These are phyloP conservation scores for Chytriomyces sp. DNA, from an alignment of 192 early-diverging fungal genomes.

Conservation along the genomic window DNA sequence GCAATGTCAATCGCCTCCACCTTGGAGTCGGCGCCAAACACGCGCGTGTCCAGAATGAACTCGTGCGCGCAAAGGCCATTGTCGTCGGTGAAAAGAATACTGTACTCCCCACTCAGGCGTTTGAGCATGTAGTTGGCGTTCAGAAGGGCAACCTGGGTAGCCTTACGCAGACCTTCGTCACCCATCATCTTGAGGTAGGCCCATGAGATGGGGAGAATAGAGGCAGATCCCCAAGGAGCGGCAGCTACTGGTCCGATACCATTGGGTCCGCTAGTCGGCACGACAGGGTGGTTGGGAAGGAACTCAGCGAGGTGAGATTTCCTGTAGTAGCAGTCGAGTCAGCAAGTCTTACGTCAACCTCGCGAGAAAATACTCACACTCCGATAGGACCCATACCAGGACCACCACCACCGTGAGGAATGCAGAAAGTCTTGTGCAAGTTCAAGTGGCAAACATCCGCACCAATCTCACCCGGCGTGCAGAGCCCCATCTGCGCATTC, in stretches of 20 bases:
- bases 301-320: constrained; percentile 88
- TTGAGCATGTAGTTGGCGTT: constrained; percentile 99
- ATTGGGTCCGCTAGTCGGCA: constrained; percentile 71
- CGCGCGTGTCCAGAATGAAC: constrained; percentile 95
- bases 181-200: constrained; percentile 99
- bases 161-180: constrained; percentile 82
- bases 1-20: constrained; percentile 97
- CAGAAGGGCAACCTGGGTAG: constrained; percentile 89
- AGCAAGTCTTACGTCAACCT: not conserved
- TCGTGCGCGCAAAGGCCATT: constrained; percentile 98
- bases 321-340: constrained; percentile 30
- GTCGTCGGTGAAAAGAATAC: constrained; percentile 88
- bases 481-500: constrained; percentile 59
- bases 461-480: constrained; percentile 88
- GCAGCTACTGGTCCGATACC: constrained; percentile 93
- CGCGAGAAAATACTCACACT: constrained; percentile 55
- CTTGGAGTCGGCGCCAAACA: constrained; percentile 76
- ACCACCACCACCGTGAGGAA: constrained; percentile 98
- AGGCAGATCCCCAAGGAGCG: constrained; percentile 94
- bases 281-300: constrained; percentile 89
- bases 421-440: constrained; percentile 98
- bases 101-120: constrained; percentile 88
- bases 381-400: constrained; percentile 98
- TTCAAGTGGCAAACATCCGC: constrained; percentile 99
- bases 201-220: constrained; percentile 97